phyloP scores from a whole-genome alignment of 345 rosid genomes.

The Boechera retrofracta region DNA sequence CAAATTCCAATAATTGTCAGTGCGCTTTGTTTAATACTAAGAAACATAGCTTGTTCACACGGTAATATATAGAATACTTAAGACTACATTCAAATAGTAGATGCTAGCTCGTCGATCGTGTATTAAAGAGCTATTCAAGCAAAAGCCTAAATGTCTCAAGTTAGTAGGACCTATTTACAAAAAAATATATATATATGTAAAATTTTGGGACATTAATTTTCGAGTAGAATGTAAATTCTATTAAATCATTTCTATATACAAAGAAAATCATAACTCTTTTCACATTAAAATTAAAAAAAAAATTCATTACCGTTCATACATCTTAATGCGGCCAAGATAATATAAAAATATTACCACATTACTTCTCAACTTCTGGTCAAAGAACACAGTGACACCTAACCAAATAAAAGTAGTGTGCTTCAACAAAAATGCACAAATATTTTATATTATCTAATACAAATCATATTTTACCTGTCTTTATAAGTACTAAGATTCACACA shows the following conservation, averaged over 20 bases:
- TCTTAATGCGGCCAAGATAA: background rate
- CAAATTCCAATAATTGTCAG: background rate
- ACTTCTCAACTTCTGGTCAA: constrained; percentile 20
- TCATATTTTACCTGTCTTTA: background rate
- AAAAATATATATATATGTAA: background rate
- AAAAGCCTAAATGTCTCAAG: background rate
- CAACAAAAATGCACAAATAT: background rate
- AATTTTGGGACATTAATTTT: background rate
- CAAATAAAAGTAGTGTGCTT: background rate
- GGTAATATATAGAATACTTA: too few relatives aligned
- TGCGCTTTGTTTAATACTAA: too few relatives aligned
- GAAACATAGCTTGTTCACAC: background rate
- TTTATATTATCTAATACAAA: background rate
- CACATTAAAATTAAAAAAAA: too few relatives aligned
- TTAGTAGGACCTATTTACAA: background rate
- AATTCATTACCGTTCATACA: background rate
- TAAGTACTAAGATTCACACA: constrained; percentile 6
- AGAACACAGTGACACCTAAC: constrained; percentile 1
- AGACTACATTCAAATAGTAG: too few relatives aligned
- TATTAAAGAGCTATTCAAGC: background rate
- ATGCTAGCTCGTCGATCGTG: background rate
- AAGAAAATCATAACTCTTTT: background rate
- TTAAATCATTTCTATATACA: background rate
- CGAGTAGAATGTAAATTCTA: background rate
- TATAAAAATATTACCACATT: background rate